Conservation (phyloP, 331 rosid genomes). For the Erythrophleum ivorense region DNA sequence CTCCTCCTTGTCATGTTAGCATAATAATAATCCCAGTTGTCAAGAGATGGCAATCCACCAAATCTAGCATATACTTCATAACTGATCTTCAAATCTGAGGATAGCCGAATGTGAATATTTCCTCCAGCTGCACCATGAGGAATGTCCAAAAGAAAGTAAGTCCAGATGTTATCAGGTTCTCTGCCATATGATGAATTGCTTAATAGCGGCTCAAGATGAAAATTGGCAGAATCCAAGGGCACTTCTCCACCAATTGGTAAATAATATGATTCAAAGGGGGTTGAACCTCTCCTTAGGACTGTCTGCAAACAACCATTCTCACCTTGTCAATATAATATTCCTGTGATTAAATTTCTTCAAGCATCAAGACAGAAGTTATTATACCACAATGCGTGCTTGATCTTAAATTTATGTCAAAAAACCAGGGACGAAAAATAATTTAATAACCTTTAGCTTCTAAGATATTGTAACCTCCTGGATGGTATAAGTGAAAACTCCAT, state of each 20-base stretch:
- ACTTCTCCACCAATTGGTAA: slow-evolving; percentile 66
- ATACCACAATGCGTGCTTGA: slow-evolving; percentile 18
- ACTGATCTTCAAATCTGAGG: slow-evolving; percentile 56
- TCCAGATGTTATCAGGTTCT: slow-evolving; percentile 66
- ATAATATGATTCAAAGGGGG: slow-evolving; percentile 81
- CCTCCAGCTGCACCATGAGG: slow-evolving; percentile 94
- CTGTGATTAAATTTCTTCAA: slow-evolving; percentile 46
- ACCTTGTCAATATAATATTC: slow-evolving; percentile 55
- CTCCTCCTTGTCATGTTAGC: slow-evolving; percentile 78
- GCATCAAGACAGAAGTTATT: slow-evolving; percentile 45
- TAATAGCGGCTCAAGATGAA: slow-evolving; percentile 75
- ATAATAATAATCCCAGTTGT: slow-evolving; percentile 80
- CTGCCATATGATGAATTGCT: slow-evolving; percentile 57
- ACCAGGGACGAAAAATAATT: neutral
- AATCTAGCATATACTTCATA: slow-evolving; percentile 84
- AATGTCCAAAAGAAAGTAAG: slow-evolving; percentile 74
- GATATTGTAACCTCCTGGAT: neutral
- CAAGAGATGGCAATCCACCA: slow-evolving; percentile 86
- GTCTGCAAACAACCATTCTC: slow-evolving; percentile 85
- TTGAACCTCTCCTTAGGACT: slow-evolving; percentile 61
- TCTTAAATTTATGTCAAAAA: neutral
- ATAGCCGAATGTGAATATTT: slow-evolving; percentile 68
- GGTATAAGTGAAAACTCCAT: slow-evolving; percentile 23
- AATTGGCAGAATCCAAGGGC: slow-evolving; percentile 56
- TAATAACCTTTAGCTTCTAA: neutral